Percentiles rank a stretch among this genome's conserved stretches.
These are phyloP conservation scores for Pterocarpus santalinus DNA, from an alignment of 306 rosid species.

Conservation along the genomic window DNA sequence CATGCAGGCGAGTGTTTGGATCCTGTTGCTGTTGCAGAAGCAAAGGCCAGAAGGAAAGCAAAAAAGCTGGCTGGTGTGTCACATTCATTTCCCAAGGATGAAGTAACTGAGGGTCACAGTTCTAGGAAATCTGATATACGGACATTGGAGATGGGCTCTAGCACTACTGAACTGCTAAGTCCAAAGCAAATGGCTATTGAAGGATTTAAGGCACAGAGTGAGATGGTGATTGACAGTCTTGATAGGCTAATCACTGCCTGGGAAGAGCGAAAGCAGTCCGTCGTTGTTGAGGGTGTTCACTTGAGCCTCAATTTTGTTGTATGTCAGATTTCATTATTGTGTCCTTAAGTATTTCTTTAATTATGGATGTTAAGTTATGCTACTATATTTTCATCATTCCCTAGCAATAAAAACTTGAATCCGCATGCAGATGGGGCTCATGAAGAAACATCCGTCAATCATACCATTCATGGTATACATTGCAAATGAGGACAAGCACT, in stretches of 20 bases:
- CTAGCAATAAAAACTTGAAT: slow-evolving; percentile 37
- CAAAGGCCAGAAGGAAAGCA: slow-evolving; percentile 82
- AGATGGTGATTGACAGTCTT: slow-evolving; percentile 99
- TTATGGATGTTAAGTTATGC: slow-evolving; percentile 1
- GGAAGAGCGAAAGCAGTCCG: slow-evolving; percentile 97
- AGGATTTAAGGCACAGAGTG: slow-evolving; percentile 98
- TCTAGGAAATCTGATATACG: slow-evolving; percentile 58
- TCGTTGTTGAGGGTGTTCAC: slow-evolving; percentile 98
- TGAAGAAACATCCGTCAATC: slow-evolving; percentile 97
- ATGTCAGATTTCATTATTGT: slow-evolving; percentile 38
- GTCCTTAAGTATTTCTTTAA: slow-evolving; percentile 21
- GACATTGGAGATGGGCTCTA: slow-evolving; percentile 48
- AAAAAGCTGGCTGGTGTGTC: slow-evolving; percentile 75
- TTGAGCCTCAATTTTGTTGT: slow-evolving; percentile 97
- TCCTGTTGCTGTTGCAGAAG: slow-evolving; percentile 88
- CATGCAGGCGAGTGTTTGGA: slow-evolving; percentile 99
- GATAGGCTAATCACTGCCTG: slow-evolving; percentile 95
- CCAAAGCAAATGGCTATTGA: slow-evolving; percentile 94
- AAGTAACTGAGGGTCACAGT: slow-evolving; percentile 51
- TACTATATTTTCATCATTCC: background rate
- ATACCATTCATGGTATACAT: slow-evolving; percentile 96
- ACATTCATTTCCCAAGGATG: slow-evolving; percentile 63
- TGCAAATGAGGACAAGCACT: slow-evolving; percentile 91
- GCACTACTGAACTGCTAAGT: slow-evolving; percentile 64
- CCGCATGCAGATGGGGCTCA: slow-evolving; percentile 88